Evolutionary conservation across 192 early-diverging fungal species (phyloP), one percentile per base, ranked within the genome.

Genomic region (Piromyces finnis): DNA sequence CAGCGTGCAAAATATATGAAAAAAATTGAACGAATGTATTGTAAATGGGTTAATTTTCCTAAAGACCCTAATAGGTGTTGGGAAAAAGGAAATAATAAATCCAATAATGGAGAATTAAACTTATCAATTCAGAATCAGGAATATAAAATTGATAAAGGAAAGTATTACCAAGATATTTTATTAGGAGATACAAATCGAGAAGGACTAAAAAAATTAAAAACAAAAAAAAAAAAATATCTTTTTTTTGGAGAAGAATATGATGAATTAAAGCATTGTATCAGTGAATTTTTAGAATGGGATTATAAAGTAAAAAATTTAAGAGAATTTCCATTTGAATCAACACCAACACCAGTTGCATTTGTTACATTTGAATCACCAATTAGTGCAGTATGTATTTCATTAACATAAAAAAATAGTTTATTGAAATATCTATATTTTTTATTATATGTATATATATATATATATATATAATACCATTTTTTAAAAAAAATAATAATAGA

Each of bases 291-390:
- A n/a, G 51, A 68, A 68, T 68, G 51, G 51, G 51, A 68, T 68
- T 68, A 68, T 68, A 68, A 68, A 68, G 51, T 68, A 26, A 68
- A 26, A 68, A 68, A 68, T n/a, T 68, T 68, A 68, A 68, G 26
- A 68, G 51, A 68, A n/a, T n/a, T 7, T 68, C 51, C 51, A 11
- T 68, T 9, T 68, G 51, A 68, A 68, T 68, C 51, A 27, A 68
- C 51, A 27, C 51, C 51, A 68, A 68, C 51, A 26, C 51, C 51
- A n/a, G 51, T 68, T n/a, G 88, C 84, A 3, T 88, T 89, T 82
- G 88, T 89, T n/a, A 87, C 88, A 11, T 89, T 89, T 85, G 85
- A 89, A 77, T 89, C 88, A 11, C 88, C 88, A 12, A 84, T 87
- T 78, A 84, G 83, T 78, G 88, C 88, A 28, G 87, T 88, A 83